Evolutionary conservation across 345 rosid genomes (phyloP).

Genomic region (Streptanthus diversifolius): DNA sequence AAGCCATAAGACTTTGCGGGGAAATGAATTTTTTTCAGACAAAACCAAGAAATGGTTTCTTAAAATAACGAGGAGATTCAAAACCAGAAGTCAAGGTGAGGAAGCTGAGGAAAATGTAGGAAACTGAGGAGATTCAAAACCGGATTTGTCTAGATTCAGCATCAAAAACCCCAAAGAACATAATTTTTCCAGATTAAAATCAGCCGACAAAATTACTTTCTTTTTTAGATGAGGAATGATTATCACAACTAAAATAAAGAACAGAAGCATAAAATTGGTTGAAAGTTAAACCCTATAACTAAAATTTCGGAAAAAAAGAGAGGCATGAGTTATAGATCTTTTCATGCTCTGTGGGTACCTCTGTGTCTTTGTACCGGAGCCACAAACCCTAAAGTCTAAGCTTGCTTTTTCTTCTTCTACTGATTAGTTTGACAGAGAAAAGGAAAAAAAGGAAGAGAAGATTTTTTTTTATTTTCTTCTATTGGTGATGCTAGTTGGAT

Average conservation of each 20-base stretch:
- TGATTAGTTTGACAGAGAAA: slow-evolving; percentile 12
- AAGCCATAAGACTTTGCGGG: background rate
- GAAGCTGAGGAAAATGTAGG: slow-evolving; percentile 8
- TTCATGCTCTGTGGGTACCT: slow-evolving; percentile 18
- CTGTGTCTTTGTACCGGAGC: slow-evolving; percentile 23
- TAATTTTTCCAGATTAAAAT: background rate
- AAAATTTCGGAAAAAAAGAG: background rate
- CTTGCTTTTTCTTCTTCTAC: background rate
- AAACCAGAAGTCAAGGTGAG: slow-evolving; percentile 13
- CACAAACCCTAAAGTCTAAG: slow-evolving; percentile 31
- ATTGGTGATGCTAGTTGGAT: slow-evolving; percentile 27
- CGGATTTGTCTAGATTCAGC: slow-evolving; percentile 7
- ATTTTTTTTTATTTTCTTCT: slow-evolving; percentile 8
- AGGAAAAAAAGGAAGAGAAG: background rate
- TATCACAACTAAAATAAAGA: background rate
- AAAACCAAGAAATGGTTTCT: background rate
- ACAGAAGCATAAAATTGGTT: background rate
- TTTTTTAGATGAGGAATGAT: background rate
- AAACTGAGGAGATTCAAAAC: slow-evolving; percentile 1
- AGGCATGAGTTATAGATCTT: slow-evolving; percentile 14
- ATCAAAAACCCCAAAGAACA: background rate
- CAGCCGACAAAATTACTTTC: background rate
- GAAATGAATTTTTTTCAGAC: background rate
- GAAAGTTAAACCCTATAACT: slow-evolving; percentile 11
- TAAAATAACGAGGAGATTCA: slow-evolving; percentile 17